Evolutionary conservation across 148 eudicot species (phyloP), one percentile per base, ranked within the genome.

Genomic region (Diospyros lotus): DNA sequence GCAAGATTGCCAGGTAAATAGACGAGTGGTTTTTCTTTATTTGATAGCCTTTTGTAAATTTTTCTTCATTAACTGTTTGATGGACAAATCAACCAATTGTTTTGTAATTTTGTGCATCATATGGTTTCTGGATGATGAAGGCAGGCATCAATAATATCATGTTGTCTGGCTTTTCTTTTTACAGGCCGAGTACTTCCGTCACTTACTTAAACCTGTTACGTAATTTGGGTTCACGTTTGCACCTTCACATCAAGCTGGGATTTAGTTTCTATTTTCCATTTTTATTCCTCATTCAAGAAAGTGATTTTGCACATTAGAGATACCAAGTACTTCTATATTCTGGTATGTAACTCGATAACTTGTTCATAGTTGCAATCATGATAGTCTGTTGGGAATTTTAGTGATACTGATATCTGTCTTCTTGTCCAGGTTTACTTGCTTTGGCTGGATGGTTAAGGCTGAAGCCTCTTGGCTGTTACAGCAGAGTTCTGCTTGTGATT

Each of bases 151-250:
- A 58, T 73, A 51, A 78, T 41, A 58, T 39, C 50, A 46, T 44
- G 14, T 41, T 66, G 65, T 8, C 28, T 73, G 58, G 76, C 64
- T 69, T 38, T 66, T 85, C 74, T 42, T 59, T 77, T 80, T 74
- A 73, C 92, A 91, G 96, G 96, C 93, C 78, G 96, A 91, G 72
- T 91, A 91, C 69, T 91, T 91, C 81, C 93, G 93, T 75, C 91
- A 84, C 58, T 87, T 91, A 88, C 88, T 91, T 77, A 91, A 91
- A 75, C 96, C 96, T 72, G 89, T 91, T 5, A 91, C 96, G 93
- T 91, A 91, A 89, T 82, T 83, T 80, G 78, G 8, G 60, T 83
- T 73, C 71, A 38, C 73, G 7, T 79, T 84, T 68, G 77, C 66
- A 71, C 81, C 65, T 64, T 83, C 42, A 64, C 71, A 66, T 76